Percentiles rank a stretch among this genome's conserved stretches.
Conservation (phyloP, 805 yeast genomes). For the Metschnikowia sp. region DNA sequence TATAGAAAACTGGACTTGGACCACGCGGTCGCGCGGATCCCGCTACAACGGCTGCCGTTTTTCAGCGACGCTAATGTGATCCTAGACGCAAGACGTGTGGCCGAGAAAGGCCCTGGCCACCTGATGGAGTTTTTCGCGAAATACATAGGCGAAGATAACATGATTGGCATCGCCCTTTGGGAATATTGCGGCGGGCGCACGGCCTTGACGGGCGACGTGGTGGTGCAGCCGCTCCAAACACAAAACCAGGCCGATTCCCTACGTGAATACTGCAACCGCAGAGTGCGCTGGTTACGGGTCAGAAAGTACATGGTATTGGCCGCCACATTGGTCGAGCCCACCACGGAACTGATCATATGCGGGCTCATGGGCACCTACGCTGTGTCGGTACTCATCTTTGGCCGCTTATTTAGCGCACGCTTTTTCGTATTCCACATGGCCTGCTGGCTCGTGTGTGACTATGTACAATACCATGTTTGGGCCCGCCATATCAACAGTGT, state of each 20-base stretch:
- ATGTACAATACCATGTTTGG: constrained; percentile 50
- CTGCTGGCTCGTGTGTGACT: constrained; percentile 66
- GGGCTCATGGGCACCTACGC: constrained; percentile 67
- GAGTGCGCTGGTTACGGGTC: constrained; percentile 84
- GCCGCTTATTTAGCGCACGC: constrained; percentile 26
- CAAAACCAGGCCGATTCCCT: constrained; percentile 35
- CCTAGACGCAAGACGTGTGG: constrained; percentile 26
- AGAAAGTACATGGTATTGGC: constrained; percentile 82
- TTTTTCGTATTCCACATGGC: constrained; percentile 52
- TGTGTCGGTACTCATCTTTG: constrained; percentile 40
- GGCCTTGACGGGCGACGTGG: constrained; percentile 75
- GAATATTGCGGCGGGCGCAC: constrained; percentile 62
- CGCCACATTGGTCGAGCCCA: constrained; percentile 83
- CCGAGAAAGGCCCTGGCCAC: constrained; percentile 34
- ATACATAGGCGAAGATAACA: constrained; percentile 88
- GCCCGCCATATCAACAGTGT: constrained; percentile 22
- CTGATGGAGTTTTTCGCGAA: constrained; percentile 71
- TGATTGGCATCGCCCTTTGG: constrained; percentile 89
- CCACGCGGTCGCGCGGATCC: constrained; percentile 46
- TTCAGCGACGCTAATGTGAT: constrained; percentile 30
- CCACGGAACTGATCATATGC: constrained; percentile 71
- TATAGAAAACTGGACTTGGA: constrained; percentile 68
- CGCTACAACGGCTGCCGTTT: constrained; percentile 24
- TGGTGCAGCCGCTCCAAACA: constrained; percentile 61
- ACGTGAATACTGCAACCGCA: constrained; percentile 57